Conservation (phyloP, 148 eudicot species). For the Simmondsia chinensis region DNA sequence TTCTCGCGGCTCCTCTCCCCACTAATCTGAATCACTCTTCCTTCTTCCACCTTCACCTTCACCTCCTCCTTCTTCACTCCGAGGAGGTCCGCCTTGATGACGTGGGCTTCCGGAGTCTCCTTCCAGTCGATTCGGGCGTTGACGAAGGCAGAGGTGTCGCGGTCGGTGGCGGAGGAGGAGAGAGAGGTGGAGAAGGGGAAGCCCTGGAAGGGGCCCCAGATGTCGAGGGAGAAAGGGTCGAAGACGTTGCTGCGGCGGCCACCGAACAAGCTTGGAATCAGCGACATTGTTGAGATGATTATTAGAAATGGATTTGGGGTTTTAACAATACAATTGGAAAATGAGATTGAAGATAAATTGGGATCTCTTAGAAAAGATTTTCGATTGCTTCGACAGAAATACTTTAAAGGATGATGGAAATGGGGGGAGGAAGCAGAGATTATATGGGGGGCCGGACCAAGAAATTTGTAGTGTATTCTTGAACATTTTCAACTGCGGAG, state of each 20-base stretch:
- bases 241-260: slow-evolving; percentile 11
- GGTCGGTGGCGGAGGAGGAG: background rate
- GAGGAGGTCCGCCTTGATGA: slow-evolving; percentile 20
- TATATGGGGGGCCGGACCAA: too few relatives aligned
- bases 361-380: too few relatives aligned
- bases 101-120: slow-evolving; percentile 23
- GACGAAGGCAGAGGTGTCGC: slow-evolving; percentile 6
- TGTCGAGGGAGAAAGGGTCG: slow-evolving; percentile 19
- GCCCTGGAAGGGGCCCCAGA: slow-evolving; percentile 17
- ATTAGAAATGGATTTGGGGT: too few relatives aligned
- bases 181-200: slow-evolving; percentile 6
- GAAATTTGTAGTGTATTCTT: too few relatives aligned
- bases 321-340: too few relatives aligned
- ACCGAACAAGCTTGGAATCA: slow-evolving; percentile 22
- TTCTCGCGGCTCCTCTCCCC: slow-evolving; percentile 19
- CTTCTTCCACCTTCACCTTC: slow-evolving; percentile 17
- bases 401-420: too few relatives aligned
- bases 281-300: slow-evolving; percentile 18
- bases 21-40: slow-evolving; percentile 16
- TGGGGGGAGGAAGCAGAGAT: too few relatives aligned
- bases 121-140: slow-evolving; percentile 15
- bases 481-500: too few relatives aligned
- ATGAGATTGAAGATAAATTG: too few relatives aligned
- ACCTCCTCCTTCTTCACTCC: slow-evolving; percentile 23
- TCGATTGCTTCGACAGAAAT: too few relatives aligned